Percentiles rank a stretch among this genome's conserved stretches.
phyloP scores from a whole-genome alignment of 306 rosid species.

The Castanopsis chinensis region DNA sequence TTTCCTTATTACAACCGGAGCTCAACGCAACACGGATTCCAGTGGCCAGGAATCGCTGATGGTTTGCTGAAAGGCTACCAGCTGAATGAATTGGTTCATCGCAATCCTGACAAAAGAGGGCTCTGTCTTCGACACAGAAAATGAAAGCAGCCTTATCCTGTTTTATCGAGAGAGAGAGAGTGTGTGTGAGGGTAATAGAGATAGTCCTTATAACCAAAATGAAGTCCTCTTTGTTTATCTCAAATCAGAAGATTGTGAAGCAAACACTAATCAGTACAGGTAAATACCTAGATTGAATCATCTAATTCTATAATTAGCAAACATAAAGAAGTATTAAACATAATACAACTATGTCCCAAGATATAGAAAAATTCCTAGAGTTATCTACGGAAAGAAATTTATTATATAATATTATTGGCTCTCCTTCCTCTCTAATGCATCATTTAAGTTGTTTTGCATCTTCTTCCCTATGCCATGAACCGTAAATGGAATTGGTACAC shows the following conservation, averaged over 20 bases:
- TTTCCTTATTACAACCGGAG: conserved; percentile 56
- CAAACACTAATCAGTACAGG: neutral
- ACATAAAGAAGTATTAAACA: neutral
- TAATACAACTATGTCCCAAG: neutral
- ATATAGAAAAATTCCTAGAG: neutral
- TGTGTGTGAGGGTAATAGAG: neutral
- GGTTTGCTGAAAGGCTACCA: conserved; percentile 77
- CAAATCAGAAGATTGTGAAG: neutral
- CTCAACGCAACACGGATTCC: conserved; percentile 79
- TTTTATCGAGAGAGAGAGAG: conserved; percentile 3
- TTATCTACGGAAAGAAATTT: neutral
- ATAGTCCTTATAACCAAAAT: neutral
- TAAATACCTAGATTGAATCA: neutral
- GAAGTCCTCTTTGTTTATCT: neutral
- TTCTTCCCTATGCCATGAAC: neutral
- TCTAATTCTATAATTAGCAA: neutral
- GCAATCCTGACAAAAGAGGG: conserved; percentile 92
- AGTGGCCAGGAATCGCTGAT: conserved; percentile 94
- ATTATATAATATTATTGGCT: neutral
- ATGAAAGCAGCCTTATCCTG: conserved; percentile 97
- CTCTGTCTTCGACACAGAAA: conserved; percentile 97
- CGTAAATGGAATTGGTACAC: neutral
- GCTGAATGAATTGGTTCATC: conserved; percentile 81
- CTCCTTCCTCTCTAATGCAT: neutral
- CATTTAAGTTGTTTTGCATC: neutral